Base-by-base conservation (phyloP, 192 early-diverging fungal genomes). In the Coemansia pectinata region DNA sequence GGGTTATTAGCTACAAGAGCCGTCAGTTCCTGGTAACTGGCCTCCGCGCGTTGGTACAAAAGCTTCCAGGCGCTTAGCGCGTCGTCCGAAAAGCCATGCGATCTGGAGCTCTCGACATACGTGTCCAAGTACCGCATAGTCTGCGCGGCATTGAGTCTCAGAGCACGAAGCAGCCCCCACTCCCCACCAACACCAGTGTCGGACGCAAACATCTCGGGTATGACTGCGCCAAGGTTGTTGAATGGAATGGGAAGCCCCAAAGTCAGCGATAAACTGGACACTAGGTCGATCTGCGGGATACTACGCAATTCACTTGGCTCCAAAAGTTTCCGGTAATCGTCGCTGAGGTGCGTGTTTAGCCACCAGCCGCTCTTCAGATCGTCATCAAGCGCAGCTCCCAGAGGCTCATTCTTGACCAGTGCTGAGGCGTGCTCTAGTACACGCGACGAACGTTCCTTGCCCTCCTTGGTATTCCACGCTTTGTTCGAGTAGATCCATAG, bases 231-330 rank as follows among this genome's bases (percentile, higher is more conserved):
- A 31, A 99, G 78, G 71, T 93, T 99, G 65, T 94, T 94, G 85
- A 92, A 97, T 2, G 97, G 96, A 65, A 97, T 93, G 0, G 95
- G 95, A 0, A 96, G 70, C 14, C 92, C 92, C 52, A 99, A 74
- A 31, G 93, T 66, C 29, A 93, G 74, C 2, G 93, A 71, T 17
- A 99, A 71, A 0, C 94, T 97, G 15, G 96, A 90, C 0, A 97
- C 94, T 19, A 98, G 72, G 72, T 99, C 94, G 50, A 98, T 95
- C 77, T 99, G 97, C 15, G 91, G 83, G 1, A 96, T 84, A 10
- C 90, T 94, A 5, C 90, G 83, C 72, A 87, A 19, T 60, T 76
- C 44, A 14, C 74, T 17, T 33, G 67, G 72, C n/a, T 72, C 69
- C 7, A 75, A 11, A 14, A 44, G 27, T n/a, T 17, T 3, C 19